Base-by-base conservation (phyloP, 78 protist species). In the Parvularia atlantis region DNA sequence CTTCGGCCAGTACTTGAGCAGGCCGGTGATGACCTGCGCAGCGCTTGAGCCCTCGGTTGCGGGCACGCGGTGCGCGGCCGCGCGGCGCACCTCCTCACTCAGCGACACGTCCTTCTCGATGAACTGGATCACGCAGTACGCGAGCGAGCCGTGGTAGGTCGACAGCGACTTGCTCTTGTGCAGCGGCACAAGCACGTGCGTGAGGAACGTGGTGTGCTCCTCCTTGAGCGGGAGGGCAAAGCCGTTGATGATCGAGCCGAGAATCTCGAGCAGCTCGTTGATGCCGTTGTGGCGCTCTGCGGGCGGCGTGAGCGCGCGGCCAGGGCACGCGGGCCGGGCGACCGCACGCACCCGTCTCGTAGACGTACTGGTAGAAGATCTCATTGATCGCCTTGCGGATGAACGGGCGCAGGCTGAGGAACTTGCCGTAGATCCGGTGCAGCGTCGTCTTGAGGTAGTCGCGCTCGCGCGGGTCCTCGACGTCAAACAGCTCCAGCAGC, bases 381-480 rank as follows among this genome's bases (percentile, higher is more conserved):
- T 84, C 67, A 75, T 74, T 75, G 74, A 94, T 90, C 24, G 91
- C 75, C 24, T 82, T 81, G 36, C 95, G 80, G 64, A 92, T 87
- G 69, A 84, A 91, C 4, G 93, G 84, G 36, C 97, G 84, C 30
- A 85, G 78, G 11, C 82, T 68, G 72, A 93, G 82, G 79, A 90
- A 89, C 59, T 90, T 82, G 14, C 91, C 94, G 81, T 94, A 94
- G 44, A 94, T 85, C 31, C 96, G 69, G 41, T 94, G 98, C 33
- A 94, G 81, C 11, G 90, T 86, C 10, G 98, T 94, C 73, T 94
- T 94, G 16, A 94, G 74, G 76, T 86, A 94, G 73, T 94, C 98
- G 30, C 98, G 78, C 76, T 94, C 98, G 26, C 98, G 81, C 14
- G 95, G 95, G 56, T 94, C 98, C 59, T 94, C 98, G 16, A 89